Percentiles rank a stretch among this genome's conserved stretches.
Conservation (phyloP, 805 yeast genomes). For the Candida yuanshanica region DNA sequence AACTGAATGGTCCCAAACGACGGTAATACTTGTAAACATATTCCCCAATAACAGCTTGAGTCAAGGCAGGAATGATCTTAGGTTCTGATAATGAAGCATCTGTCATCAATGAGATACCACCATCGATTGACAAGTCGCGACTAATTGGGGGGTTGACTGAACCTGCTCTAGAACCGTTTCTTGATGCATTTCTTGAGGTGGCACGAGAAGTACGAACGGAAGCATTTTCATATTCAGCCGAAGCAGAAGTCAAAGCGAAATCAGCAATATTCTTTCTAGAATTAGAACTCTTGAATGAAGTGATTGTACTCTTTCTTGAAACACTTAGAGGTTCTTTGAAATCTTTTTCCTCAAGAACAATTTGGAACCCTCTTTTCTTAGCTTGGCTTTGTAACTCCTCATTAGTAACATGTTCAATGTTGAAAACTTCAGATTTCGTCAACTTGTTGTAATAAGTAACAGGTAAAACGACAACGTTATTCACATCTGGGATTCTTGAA, state of each 20-base stretch:
- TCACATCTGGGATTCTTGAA: slow-evolving; percentile 46
- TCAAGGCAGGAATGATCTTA: slow-evolving; percentile 75
- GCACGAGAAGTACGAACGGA: slow-evolving; percentile 14
- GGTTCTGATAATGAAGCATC: slow-evolving; percentile 61
- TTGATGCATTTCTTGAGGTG: slow-evolving; percentile 11
- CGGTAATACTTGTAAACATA: slow-evolving; percentile 81
- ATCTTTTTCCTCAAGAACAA: slow-evolving; percentile 17
- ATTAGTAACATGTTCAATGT: slow-evolving; percentile 40
- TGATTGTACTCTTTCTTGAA: slow-evolving; percentile 17
- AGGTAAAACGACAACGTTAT: slow-evolving; percentile 59
- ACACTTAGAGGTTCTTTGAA: slow-evolving; percentile 9
- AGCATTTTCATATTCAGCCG: slow-evolving; percentile 21
- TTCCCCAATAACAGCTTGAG: slow-evolving; percentile 94
- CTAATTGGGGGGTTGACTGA: slow-evolving; percentile 11
- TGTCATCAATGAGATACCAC: slow-evolving; percentile 40
- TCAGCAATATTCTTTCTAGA: slow-evolving; percentile 25
- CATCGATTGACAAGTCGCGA: slow-evolving; percentile 26
- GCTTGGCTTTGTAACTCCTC: slow-evolving; percentile 42
- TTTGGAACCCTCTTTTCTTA: slow-evolving; percentile 42
- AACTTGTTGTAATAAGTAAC: slow-evolving; percentile 57
- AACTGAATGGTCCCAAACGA: slow-evolving; percentile 64
- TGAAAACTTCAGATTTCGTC: slow-evolving; percentile 37
- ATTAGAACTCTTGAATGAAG: slow-evolving; percentile 19
- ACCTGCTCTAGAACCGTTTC: slow-evolving; percentile 11
- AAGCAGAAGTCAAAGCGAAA: slow-evolving; percentile 26